Base-by-base conservation (phyloP, 1,284 basidiomycete genomes). In the Afroboletus lepidellus region DNA sequence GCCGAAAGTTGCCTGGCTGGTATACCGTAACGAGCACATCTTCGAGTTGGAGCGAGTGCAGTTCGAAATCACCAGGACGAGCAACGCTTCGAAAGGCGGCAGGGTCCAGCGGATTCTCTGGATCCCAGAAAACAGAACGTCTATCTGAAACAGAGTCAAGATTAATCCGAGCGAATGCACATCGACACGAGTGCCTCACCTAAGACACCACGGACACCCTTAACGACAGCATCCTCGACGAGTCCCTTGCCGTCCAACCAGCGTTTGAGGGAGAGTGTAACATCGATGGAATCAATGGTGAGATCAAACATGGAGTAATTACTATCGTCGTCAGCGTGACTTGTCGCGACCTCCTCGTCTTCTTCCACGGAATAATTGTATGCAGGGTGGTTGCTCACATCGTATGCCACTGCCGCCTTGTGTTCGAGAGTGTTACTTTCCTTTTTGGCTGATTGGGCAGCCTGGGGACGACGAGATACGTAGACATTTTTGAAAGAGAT, bases 401-500 rank as follows among this genome's bases (percentile, higher is more conserved):
- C 88, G 59, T 90, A 89, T 2, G 84, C 85, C 18, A 81, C 74
- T 2, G 83, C 87, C 8, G 81, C 77, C 51, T 72, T 69, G 55
- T 88, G 80, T 27, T 72, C 74, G 11, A 66, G 59, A 48, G 53
- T 49, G 27, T 53, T 53, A n/a, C n/a, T n/a, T 34, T 62, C 58
- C 57, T 50, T 57, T 43, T 41, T 32, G 2, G 50, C 45, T 27
- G 58, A 41, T 9, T 56, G 43, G 15, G 59, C 48, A 23, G 67
- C 51, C 5, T 65, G 61, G 2, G 91, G 89, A 6, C 93, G 81
- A 3, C 93, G 85, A 12, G 94, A 95, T 41, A 99, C 79, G 64
- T 93, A 98, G 41, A 99, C 95, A 61, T 98, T 98, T 65, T 94
- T 92, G 79, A 99, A 97, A 1, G 93, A 94, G 56, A 99, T 91